A percentile compares a stretch with the other conserved stretches of the same genome.
Conservation (phyloP, 352 stramenopile species). For the Phytopythium vexans region DNA sequence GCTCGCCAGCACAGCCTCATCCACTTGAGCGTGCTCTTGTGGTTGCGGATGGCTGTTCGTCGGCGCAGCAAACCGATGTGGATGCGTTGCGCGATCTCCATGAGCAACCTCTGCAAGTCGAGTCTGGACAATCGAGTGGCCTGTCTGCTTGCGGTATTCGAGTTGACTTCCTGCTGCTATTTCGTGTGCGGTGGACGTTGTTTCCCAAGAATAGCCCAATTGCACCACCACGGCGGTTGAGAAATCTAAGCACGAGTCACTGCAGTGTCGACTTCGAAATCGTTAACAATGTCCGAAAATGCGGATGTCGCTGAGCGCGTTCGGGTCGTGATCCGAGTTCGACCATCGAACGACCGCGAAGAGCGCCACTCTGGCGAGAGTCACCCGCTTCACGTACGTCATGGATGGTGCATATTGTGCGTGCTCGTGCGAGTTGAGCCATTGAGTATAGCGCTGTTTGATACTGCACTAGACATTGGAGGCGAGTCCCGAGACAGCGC, state of each 20-base stretch:
- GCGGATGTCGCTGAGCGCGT: slow-evolving; percentile 50
- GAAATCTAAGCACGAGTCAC: background rate
- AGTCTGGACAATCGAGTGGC: too few species aligned
- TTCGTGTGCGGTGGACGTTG: too few species aligned
- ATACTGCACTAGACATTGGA: slow-evolving; percentile 19
- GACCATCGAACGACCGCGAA: slow-evolving; percentile 73
- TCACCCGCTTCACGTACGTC: slow-evolving; percentile 24
- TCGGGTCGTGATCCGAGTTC: slow-evolving; percentile 77
- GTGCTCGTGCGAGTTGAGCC: background rate
- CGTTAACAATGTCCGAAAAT: slow-evolving; percentile 24
- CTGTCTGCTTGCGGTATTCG: too few species aligned
- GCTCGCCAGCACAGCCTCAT: slow-evolving; percentile 47
- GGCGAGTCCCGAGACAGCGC: slow-evolving; percentile 23
- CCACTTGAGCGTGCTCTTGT: slow-evolving; percentile 24
- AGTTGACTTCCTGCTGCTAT: too few species aligned
- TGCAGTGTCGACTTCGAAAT: too few species aligned
- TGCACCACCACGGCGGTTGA: background rate
- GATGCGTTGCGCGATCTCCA: slow-evolving; percentile 35
- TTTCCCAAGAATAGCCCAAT: too few species aligned
- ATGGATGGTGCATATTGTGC: background rate
- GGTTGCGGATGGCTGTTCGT: slow-evolving; percentile 45
- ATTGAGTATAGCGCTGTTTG: background rate
- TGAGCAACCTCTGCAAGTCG: background rate
- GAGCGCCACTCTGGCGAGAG: slow-evolving; percentile 16
- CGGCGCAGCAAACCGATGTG: slow-evolving; percentile 41